Conservation (phyloP, 2,329 filamentous ascomycete species). For the Colletotrichum nymphaeae region DNA sequence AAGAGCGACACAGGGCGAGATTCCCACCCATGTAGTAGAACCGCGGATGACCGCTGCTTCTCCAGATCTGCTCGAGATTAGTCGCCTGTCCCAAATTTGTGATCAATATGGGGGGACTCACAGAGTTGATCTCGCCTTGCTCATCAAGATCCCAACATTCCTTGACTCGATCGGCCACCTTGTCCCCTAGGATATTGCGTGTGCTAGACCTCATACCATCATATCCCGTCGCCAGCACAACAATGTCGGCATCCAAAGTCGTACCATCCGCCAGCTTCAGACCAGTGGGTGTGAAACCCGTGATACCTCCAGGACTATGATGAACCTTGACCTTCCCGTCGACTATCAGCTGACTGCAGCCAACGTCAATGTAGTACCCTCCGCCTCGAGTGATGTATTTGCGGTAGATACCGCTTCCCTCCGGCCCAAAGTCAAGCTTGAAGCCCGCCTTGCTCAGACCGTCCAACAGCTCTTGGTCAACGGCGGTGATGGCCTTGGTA, state of each 20-base stretch:
- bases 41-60: slow-evolving; percentile 69
- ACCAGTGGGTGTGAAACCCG: slow-evolving; percentile 57
- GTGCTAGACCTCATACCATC: slow-evolving; percentile 76
- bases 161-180: slow-evolving; percentile 66
- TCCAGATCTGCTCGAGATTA: slow-evolving; percentile 62
- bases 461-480: slow-evolving; percentile 52
- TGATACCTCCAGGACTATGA: slow-evolving; percentile 64
- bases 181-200: slow-evolving; percentile 70
- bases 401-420: slow-evolving; percentile 66
- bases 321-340: slow-evolving; percentile 74
- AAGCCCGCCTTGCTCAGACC: slow-evolving; percentile 69
- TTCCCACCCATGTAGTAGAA: slow-evolving; percentile 77
- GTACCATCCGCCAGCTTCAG: slow-evolving; percentile 64
- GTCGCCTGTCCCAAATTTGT: background rate
- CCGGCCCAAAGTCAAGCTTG: slow-evolving; percentile 67
- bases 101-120: slow-evolving; percentile 24
- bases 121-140: slow-evolving; percentile 60
- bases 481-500: slow-evolving; percentile 50
- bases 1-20: slow-evolving; percentile 70
- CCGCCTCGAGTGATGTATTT: slow-evolving; percentile 76
- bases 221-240: slow-evolving; percentile 74
- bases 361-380: slow-evolving; percentile 79
- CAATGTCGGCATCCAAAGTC: slow-evolving; percentile 69
- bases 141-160: slow-evolving; percentile 73
- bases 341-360: slow-evolving; percentile 69